Base-by-base conservation (phyloP, 352 stramenopile genomes). In the Globisporangium ultimum region DNA sequence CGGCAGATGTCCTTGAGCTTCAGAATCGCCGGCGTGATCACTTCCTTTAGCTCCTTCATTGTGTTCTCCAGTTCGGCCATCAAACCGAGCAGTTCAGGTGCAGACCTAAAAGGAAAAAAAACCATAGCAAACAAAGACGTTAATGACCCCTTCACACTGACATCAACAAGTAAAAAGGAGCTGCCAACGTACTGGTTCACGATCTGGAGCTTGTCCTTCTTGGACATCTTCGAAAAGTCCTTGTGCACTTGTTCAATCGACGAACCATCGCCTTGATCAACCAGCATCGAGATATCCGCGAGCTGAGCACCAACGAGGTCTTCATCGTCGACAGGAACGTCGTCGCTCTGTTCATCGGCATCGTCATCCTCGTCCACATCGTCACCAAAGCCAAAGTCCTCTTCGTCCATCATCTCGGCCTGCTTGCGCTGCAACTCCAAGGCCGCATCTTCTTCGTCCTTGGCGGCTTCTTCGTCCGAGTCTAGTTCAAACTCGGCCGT, bases 191-290 rank as follows among this genome's bases (percentile, higher is more conserved):
- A 93, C 79, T 93, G 78, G 56, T 91, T 91, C 22, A 95, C 83
- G 51, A 95, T 88, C 64, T 89, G 76, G 18, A 95, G 71, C 66
- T 95, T 93, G 63, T 92, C 82, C 54, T 92, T 91, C 76, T 88
- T 91, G 52, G 80, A 81, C 68, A 95, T 74, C 65, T 91, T 93
- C 22, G 79, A 91, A 42, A 92, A 93, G 59, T 93, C 84, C 58
- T 84, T 91, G 28, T 78, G 76, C 53, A 93, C 80, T 41, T 84
- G 74, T 43, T 93, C 81, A n/a, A 93, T 63, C 17, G 82, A 62
- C 1, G 61, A 64, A 17, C 62, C 65, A 2, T 61, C 55, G 9
- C 74, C 76, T 43, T 84, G 72, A 43, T 93, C 83, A 10, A 65
- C 74, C 0, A 93, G 55, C 46, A 70, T 80, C 5, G 83, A 81